Evolutionary conservation across 768 basidiomycete genomes (phyloP), one percentile per base, ranked within the genome.

Genomic region (Pleurotus platypus): DNA sequence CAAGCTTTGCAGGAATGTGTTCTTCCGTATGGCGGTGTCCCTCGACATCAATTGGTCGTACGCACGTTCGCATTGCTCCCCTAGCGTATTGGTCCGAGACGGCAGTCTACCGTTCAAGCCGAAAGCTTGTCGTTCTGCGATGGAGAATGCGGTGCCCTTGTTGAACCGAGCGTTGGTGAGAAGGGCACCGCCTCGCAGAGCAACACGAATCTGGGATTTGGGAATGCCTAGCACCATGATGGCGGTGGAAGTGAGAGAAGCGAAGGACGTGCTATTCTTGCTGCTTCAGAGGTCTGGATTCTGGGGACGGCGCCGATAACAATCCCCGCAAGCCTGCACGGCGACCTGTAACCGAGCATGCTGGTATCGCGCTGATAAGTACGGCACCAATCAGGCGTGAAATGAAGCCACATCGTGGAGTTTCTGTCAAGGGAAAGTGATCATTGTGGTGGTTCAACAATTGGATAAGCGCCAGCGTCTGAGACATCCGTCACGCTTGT

Each of bases 131-230:
- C 93, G 79, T 70, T 96, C 93, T 8, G 76, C 66, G 6, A 64
- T 48, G 0, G 85, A 82, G 71, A 94, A 94, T 1, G 81, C 90
- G 6, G 86, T 90, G 13, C 93, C 93, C 70, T 90, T 90, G 77
- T 89, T 89, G 70, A 82, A 87, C 11, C 83, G 78, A 0, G 90
- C 86, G 46, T 75, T 81, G 16, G 78, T 80, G 53, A 94, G 79
- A 22, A 94, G 66, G 2, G 75, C 74, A 3, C 84, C 77, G 7
- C 90, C 89, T 30, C 79, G 79, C 13, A 90, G 71, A 18, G 84
- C 78, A 46, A 89, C 71, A 35, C 70, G 75, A 37, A 71, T 65
- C 26, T 67, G 55, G 18, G 63, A 61, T 22, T 53, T 35, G 51
- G 11, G 20, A 18, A 46, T 49, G 27, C 13, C 27, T 11, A 15